These are phyloP conservation scores for Alternaria arbusti DNA, from an alignment of 2,329 filamentous ascomycete species.

Conservation along the genomic window DNA sequence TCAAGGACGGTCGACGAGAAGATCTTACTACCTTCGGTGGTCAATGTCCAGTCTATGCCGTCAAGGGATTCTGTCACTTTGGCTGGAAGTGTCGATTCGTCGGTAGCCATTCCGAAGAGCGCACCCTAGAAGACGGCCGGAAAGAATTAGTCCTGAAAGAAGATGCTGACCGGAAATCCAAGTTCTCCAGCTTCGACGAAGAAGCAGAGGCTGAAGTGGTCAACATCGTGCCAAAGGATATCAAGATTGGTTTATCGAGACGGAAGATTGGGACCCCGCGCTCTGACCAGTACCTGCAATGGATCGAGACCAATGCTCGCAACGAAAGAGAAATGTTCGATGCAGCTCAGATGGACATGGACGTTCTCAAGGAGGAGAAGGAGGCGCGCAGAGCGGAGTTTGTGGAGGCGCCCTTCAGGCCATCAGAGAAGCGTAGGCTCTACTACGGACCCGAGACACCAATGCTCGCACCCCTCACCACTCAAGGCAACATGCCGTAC, in stretches of 20 bases:
- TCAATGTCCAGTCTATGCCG: constrained; percentile 81
- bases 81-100: constrained; percentile 97
- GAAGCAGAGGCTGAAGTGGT: constrained; percentile 66
- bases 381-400: constrained; percentile 80
- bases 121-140: constrained; percentile 76
- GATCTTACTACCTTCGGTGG: constrained; percentile 79
- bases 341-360: constrained; percentile 43
- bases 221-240: constrained; percentile 73
- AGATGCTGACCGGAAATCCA: constrained; percentile 57
- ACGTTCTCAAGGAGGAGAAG: constrained; percentile 36
- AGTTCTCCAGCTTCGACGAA: constrained; percentile 50
- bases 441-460: constrained; percentile 97
- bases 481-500: constrained; percentile 95
- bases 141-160: constrained; percentile 79
- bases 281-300: constrained; percentile 77
- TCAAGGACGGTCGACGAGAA: constrained; percentile 79
- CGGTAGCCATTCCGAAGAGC: constrained; percentile 82
- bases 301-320: constrained; percentile 71
- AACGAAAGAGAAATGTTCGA: constrained; percentile 42
- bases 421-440: constrained; percentile 90
- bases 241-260: constrained; percentile 77
- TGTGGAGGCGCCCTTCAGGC: constrained; percentile 83
- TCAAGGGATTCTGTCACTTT: constrained; percentile 75
- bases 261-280: constrained; percentile 73
- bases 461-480: constrained; percentile 90